phyloP scores from a whole-genome alignment of 2,329 filamentous ascomycete genomes.

The Lasiodiplodia sp. region DNA sequence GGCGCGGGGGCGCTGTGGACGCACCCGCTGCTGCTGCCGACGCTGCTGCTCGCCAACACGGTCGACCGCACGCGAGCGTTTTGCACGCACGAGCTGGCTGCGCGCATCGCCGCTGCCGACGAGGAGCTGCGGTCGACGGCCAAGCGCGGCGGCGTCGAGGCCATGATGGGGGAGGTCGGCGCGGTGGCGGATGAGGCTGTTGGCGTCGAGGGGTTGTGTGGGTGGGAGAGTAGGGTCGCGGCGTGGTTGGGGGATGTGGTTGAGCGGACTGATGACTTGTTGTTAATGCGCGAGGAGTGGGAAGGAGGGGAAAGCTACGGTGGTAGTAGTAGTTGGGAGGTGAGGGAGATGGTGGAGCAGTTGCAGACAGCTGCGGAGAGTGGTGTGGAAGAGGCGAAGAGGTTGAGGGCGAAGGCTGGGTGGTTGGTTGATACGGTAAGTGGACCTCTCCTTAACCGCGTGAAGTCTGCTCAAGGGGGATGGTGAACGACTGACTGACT shows the following conservation, averaged over 20 bases:
- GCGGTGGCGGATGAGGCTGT: background rate
- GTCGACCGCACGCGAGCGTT: slow-evolving; percentile 19
- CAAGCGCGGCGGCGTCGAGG: background rate
- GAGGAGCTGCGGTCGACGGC: background rate
- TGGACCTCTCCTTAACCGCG: background rate
- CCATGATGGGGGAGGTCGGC: slow-evolving; percentile 9
- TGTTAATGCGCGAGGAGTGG: background rate
- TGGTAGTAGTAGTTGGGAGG: background rate
- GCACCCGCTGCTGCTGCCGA: slow-evolving; percentile 17
- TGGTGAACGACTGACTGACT: background rate
- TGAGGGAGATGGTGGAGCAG: slow-evolving; percentile 18
- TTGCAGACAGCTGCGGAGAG: background rate
- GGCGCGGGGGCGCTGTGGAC: background rate
- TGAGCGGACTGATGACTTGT: background rate
- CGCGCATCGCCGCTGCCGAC: background rate
- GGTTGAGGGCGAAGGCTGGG: slow-evolving; percentile 6
- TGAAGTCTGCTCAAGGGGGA: background rate
- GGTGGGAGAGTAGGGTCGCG: slow-evolving; percentile 12
- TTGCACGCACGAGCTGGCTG: background rate
- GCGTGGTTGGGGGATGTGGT: background rate
- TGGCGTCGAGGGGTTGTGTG: background rate
- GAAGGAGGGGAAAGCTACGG: background rate
- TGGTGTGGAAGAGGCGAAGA: background rate
- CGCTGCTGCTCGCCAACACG: background rate
- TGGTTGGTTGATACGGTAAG: slow-evolving; percentile 9